These are phyloP conservation scores for Moesziomyces sp. DNA, from an alignment of 1,284 basidiomycete species.

Conservation along the genomic window DNA sequence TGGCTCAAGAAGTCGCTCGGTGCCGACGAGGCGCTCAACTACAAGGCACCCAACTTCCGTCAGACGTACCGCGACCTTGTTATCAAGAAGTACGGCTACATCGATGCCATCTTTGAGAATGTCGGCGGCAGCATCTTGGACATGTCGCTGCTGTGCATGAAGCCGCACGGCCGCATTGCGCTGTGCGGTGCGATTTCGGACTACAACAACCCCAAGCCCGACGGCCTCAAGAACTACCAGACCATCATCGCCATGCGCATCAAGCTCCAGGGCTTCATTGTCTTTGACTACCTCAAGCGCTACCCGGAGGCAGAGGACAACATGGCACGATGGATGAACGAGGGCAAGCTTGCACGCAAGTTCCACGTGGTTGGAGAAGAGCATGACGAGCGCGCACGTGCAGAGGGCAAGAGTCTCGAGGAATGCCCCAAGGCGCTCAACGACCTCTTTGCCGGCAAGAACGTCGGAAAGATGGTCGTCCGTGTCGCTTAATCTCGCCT, in stretches of 20 bases:
- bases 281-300: slow-evolving; percentile 41
- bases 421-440: slow-evolving; percentile 43
- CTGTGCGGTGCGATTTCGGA: slow-evolving; percentile 78
- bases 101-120: slow-evolving; percentile 54
- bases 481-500: slow-evolving; percentile 18
- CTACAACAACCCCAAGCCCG: slow-evolving; percentile 65
- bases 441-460: slow-evolving; percentile 56
- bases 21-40: slow-evolving; percentile 84
- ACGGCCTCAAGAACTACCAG: slow-evolving; percentile 69
- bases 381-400: slow-evolving; percentile 21
- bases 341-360: slow-evolving; percentile 81
- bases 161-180: slow-evolving; percentile 80
- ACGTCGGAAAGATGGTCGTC: slow-evolving; percentile 57
- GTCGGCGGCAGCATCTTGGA: slow-evolving; percentile 56
- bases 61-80: slow-evolving; percentile 75
- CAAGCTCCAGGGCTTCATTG: slow-evolving; percentile 79
- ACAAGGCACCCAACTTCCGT: slow-evolving; percentile 77
- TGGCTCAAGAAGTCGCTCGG: slow-evolving; percentile 85
- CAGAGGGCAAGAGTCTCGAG: slow-evolving; percentile 29
- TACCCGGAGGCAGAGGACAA: slow-evolving; percentile 64
- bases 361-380: slow-evolving; percentile 52
- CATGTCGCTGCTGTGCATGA: slow-evolving; percentile 71
- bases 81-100: slow-evolving; percentile 65
- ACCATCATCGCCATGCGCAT: slow-evolving; percentile 80
- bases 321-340: slow-evolving; percentile 72